A percentile compares a stretch with the other conserved stretches of the same genome.
Evolutionary conservation across 2,329 filamentous ascomycete genomes (phyloP).

Genomic region (Aspergillus sp.): DNA sequence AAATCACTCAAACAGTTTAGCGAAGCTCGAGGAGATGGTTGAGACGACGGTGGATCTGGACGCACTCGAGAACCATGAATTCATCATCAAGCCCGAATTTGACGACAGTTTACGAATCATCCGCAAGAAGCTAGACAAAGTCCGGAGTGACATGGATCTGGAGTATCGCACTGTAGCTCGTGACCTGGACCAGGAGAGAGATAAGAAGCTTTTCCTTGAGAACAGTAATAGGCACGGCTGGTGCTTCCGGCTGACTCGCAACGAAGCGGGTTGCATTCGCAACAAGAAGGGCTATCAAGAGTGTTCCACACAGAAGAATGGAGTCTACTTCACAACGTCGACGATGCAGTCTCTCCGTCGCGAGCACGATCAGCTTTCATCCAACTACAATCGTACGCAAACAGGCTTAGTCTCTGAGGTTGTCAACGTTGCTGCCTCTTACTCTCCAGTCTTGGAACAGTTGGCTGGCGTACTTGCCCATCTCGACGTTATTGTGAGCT

Average conservation of each 20-base stretch:
- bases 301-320: conserved; percentile 98
- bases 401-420: conserved; percentile 89
- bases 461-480: conserved; percentile 88
- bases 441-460: conserved; percentile 88
- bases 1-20: conserved; percentile 75
- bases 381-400: conserved; percentile 95
- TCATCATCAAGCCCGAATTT: conserved; percentile 98
- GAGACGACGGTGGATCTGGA: conserved; percentile 97
- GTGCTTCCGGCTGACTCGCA: conserved; percentile 92
- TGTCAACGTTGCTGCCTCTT: conserved; percentile 89
- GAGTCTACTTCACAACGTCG: conserved; percentile 94
- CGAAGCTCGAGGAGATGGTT: conserved; percentile 94
- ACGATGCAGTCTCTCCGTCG: conserved; percentile 78
- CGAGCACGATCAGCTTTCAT: conserved; percentile 90
- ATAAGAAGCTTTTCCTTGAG: conserved; percentile 98
- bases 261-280: conserved; percentile 87
- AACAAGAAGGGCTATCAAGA: conserved; percentile 91
- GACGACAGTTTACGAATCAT: conserved; percentile 89
- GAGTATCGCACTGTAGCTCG: conserved; percentile 78
- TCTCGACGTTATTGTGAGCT: conserved; percentile 90
- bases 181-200: conserved; percentile 87
- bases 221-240: conserved; percentile 95
- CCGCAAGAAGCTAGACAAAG: conserved; percentile 83
- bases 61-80: conserved; percentile 94
- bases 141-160: conserved; percentile 78